Percentiles rank a stretch among this genome's conserved stretches.
Conservation (phyloP, 495 filamentous ascomycete genomes). For the Aspergillus hancockii region DNA sequence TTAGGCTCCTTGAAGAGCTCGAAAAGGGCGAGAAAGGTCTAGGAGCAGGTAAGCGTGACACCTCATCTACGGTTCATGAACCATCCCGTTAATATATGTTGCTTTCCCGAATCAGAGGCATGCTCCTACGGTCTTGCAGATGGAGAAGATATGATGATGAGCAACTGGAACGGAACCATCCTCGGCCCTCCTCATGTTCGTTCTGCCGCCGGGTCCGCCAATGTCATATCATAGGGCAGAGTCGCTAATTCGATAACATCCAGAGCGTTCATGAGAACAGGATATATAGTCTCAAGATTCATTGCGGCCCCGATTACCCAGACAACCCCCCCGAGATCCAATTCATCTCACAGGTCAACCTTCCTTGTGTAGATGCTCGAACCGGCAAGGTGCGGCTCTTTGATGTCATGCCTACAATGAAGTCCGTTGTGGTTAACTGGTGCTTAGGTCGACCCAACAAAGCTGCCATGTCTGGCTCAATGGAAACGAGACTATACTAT, state of each 20-base stretch:
- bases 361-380: conserved; percentile 81
- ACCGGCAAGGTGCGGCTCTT: conserved; percentile 64
- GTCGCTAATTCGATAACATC: conserved; percentile 17
- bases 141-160: conserved; percentile 94
- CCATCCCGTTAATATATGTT: conserved; percentile 11
- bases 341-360: conserved; percentile 91
- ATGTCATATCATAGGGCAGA: conserved; percentile 2
- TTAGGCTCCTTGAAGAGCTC: conserved; percentile 92
- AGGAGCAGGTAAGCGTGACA: conserved; percentile 69
- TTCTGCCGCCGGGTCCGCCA: conserved; percentile 6
- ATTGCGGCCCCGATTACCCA: conserved; percentile 89
- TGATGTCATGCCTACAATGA: neutral
- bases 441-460: conserved; percentile 74
- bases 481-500: conserved; percentile 91
- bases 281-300: conserved; percentile 97
- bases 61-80: neutral
- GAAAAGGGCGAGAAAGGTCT: conserved; percentile 98
- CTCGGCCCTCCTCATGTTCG: conserved; percentile 91
- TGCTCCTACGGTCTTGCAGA: conserved; percentile 96
- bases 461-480: conserved; percentile 77
- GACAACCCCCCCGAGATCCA: conserved; percentile 84
- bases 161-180: conserved; percentile 97
- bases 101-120: conserved; percentile 61
- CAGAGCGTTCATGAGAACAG: conserved; percentile 97
- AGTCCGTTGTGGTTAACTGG: conserved; percentile 7